A percentile compares a stretch with the other conserved stretches of the same genome.
Evolutionary conservation across 2,329 filamentous ascomycete species (phyloP).

Genomic region (Sporothrix inflata): DNA sequence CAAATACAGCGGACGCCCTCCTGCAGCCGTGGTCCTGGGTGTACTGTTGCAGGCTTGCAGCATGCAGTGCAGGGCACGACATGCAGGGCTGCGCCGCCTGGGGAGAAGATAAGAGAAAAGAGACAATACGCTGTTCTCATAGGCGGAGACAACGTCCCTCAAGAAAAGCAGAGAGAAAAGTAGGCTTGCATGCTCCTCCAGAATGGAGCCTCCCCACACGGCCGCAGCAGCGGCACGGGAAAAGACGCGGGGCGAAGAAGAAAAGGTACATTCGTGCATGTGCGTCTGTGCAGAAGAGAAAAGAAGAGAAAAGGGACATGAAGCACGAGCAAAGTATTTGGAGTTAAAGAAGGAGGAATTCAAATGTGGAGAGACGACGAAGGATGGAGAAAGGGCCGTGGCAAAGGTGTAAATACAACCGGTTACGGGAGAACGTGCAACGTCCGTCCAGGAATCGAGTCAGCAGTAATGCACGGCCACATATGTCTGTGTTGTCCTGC

Average conservation of each 20-base stretch:
- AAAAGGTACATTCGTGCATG: background rate
- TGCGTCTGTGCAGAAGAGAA: background rate
- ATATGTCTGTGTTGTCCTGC: background rate
- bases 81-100: conserved; percentile 13
- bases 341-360: no score
- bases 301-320: background rate
- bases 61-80: background rate
- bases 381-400: background rate
- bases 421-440: background rate
- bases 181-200: background rate
- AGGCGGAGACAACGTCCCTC: background rate
- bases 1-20: background rate
- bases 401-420: conserved; percentile 1
- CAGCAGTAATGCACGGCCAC: background rate
- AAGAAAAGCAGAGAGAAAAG: background rate
- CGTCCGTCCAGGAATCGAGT: background rate
- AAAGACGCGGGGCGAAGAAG: background rate
- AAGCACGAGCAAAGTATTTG: background rate
- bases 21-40: background rate
- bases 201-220: conserved; percentile 6
- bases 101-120: background rate
- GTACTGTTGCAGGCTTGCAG: no score
- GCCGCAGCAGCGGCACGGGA: conserved; percentile 19
- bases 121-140: conserved; percentile 12
- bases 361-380: background rate